A percentile compares a stretch with the other conserved stretches of the same genome.
These are phyloP conservation scores for Solanum chacoense DNA, from an alignment of 305 asterid species.

Conservation along the genomic window DNA sequence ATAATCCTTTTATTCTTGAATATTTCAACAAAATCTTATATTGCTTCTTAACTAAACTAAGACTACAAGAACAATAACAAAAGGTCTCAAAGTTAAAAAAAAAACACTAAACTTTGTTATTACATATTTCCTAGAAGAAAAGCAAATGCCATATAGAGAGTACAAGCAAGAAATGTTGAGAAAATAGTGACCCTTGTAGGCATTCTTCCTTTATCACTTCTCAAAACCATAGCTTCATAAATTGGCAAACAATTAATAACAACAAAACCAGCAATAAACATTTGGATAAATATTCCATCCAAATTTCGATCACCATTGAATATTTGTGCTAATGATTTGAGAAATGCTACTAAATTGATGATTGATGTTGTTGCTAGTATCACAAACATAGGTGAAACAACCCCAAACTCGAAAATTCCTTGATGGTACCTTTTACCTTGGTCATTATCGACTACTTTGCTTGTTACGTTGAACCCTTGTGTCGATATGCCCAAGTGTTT, in stretches of 20 bases:
- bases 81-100: neutral
- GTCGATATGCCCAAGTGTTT: constrained; percentile 48
- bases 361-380: constrained; percentile 34
- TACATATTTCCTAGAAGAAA: neutral
- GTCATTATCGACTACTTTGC: constrained; percentile 70
- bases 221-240: constrained; percentile 46
- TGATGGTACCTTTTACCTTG: constrained; percentile 46
- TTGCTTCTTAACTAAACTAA: neutral
- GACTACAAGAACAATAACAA: neutral
- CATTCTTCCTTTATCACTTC: constrained; percentile 63
- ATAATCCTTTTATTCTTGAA: neutral
- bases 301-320: constrained; percentile 10
- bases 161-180: constrained; percentile 24
- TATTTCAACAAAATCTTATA: neutral
- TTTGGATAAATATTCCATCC: constrained; percentile 29
- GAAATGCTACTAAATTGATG: constrained; percentile 36
- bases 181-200: constrained; percentile 33
- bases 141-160: constrained; percentile 10
- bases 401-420: constrained; percentile 60
- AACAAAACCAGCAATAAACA: constrained; percentile 45
- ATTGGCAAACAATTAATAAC: constrained; percentile 52
- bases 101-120: too few species aligned
- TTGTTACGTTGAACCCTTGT: constrained; percentile 60
- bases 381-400: constrained; percentile 48
- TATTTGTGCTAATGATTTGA: constrained; percentile 12